These are phyloP conservation scores for Fraxinus platypoda DNA, from an alignment of 305 asterid genomes.

Conservation along the genomic window DNA sequence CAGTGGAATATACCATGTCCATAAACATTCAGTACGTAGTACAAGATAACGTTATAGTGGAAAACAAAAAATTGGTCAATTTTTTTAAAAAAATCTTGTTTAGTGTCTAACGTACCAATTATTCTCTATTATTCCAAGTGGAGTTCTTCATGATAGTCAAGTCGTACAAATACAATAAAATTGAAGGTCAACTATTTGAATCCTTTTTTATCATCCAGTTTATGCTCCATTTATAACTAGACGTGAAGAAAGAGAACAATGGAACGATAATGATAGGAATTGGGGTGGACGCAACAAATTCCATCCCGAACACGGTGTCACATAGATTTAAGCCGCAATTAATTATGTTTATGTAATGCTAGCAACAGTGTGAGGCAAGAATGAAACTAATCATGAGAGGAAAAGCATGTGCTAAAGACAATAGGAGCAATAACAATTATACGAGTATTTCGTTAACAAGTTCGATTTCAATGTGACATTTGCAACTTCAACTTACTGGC, in stretches of 20 bases:
- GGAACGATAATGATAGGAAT: neutral
- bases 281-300: neutral
- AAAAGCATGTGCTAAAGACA: conserved; percentile 6
- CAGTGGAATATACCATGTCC: conserved; percentile 37
- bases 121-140: conserved; percentile 9
- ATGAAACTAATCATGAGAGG: neutral
- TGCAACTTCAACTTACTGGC: conserved; percentile 26
- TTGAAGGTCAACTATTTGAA: neutral
- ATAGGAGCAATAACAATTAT: conserved; percentile 18
- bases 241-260: neutral
- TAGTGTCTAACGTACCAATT: neutral
- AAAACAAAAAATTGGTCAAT: conserved; percentile 24
- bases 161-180: conserved; percentile 3
- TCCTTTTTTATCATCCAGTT: neutral
- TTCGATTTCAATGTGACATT: conserved; percentile 30
- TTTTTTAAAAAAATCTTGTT: conserved; percentile 1
- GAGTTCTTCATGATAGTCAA: conserved; percentile 34
- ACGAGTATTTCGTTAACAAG: conserved; percentile 32
- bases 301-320: neutral
- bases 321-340: neutral
- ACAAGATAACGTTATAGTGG: conserved; percentile 22
- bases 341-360: neutral
- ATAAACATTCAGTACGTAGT: conserved; percentile 4
- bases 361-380: neutral
- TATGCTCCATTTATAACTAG: neutral